These are phyloP conservation scores for Picea abies DNA, from an alignment of 83 land plant species.

Conservation along the genomic window DNA sequence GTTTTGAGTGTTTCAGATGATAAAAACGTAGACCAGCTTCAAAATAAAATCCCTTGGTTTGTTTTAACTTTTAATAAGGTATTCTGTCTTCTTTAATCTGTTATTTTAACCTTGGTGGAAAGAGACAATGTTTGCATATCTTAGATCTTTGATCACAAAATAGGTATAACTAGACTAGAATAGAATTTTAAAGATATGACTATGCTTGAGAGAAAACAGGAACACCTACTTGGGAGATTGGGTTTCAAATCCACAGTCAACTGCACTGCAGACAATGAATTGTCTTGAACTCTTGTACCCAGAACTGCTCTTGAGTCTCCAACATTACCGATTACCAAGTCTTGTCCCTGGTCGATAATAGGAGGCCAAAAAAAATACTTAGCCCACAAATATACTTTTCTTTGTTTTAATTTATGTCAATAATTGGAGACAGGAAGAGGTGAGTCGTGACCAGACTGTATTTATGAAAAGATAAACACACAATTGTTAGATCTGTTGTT, in stretches of 20 bases:
- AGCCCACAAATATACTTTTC: not conserved
- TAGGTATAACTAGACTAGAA: not conserved
- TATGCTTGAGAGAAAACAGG: conserved; percentile 7
- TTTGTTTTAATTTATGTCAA: not conserved
- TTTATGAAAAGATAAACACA: not conserved
- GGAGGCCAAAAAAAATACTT: not conserved
- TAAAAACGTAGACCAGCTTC: not conserved
- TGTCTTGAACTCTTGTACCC: conserved; percentile 39
- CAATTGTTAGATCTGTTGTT: not conserved
- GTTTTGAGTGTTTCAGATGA: not conserved
- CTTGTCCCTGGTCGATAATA: conserved; percentile 51
- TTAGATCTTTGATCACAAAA: not conserved
- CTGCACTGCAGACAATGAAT: conserved; percentile 36
- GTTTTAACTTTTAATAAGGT: conserved; percentile 2
- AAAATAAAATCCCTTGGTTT: conserved; percentile 1
- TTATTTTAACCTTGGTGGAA: conserved; percentile 4
- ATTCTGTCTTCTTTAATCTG: conserved; percentile 1
- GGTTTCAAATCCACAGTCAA: conserved; percentile 65
- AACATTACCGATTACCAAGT: conserved; percentile 49
- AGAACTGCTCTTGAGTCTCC: conserved; percentile 57
- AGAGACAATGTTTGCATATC: not conserved
- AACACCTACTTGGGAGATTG: conserved; percentile 46
- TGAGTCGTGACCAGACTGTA: not conserved
- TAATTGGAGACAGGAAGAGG: not conserved
- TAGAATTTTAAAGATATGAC: not conserved